Percentiles rank a stretch among this genome's conserved stretches.
Evolutionary conservation across 2,329 filamentous ascomycete genomes (phyloP).

Genomic region (Penicillium sp.): DNA sequence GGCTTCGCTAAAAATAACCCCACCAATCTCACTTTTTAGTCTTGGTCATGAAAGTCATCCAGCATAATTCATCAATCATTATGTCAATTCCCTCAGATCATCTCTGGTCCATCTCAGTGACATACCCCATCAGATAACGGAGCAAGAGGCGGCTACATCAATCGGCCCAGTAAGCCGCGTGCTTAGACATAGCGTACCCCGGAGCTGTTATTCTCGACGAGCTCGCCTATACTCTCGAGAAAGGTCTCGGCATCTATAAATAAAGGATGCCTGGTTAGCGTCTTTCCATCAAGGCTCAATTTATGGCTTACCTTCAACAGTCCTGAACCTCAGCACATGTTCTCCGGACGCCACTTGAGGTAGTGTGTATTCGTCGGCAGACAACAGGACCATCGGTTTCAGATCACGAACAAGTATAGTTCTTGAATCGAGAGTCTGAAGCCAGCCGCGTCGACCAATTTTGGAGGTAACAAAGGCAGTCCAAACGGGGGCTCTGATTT

Average conservation of each 20-base stretch:
- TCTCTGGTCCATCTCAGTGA: background rate
- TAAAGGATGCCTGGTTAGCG: conserved; percentile 11
- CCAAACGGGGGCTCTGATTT: conserved; percentile 60
- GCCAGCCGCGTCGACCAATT: conserved; percentile 53
- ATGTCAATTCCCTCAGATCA: conserved; percentile 5
- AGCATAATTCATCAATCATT: conserved; percentile 28
- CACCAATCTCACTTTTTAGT: conserved; percentile 16
- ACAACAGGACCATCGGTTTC: conserved; percentile 57
- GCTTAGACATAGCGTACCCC: background rate
- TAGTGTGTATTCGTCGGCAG: conserved; percentile 52
- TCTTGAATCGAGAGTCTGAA: conserved; percentile 46
- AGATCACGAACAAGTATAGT: conserved; percentile 56
- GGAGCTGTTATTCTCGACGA: conserved; percentile 10
- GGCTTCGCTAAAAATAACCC: conserved; percentile 1
- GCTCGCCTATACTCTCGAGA: conserved; percentile 35
- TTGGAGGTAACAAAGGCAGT: conserved; percentile 60
- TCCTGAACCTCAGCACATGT: conserved; percentile 46
- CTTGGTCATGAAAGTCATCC: conserved; percentile 27
- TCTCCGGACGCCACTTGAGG: conserved; percentile 40
- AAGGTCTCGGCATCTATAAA: conserved; percentile 45
- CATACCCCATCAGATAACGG: background rate
- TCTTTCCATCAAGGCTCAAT: background rate
- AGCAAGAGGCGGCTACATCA: background rate
- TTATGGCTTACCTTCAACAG: conserved; percentile 33
- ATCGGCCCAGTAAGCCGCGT: conserved; percentile 19